Evolutionary conservation across 2,329 filamentous ascomycete genomes (phyloP).

Genomic region (Lojkania enalia): DNA sequence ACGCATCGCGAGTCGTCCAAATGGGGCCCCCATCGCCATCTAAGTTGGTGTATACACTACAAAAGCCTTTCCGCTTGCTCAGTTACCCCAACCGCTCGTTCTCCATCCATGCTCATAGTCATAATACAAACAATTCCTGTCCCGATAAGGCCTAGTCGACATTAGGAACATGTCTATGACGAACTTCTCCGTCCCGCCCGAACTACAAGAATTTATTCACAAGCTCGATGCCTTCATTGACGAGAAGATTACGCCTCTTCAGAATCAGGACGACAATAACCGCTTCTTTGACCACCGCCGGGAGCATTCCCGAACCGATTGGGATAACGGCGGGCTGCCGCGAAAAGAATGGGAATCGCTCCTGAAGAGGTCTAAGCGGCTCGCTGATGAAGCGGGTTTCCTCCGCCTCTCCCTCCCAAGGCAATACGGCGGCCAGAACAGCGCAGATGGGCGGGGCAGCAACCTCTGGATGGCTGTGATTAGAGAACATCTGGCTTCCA

Average conservation of each 20-base stretch:
- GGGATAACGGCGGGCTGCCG: constrained; percentile 61
- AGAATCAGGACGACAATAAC: constrained; percentile 61
- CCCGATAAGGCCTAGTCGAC: not conserved
- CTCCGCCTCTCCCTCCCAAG: constrained; percentile 61
- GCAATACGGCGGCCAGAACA: constrained; percentile 58
- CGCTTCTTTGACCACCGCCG: constrained; percentile 69
- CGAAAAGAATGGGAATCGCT: constrained; percentile 62
- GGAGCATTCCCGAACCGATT: constrained; percentile 64
- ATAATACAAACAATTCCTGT: not conserved
- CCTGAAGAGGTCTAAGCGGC: constrained; percentile 51
- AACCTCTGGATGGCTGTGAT: constrained; percentile 68
- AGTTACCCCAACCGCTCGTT: not conserved
- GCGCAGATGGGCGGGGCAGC: constrained; percentile 46
- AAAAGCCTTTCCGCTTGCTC: not conserved
- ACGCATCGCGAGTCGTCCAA: constrained; percentile 31
- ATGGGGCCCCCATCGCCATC: constrained; percentile 29
- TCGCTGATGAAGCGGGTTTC: constrained; percentile 64
- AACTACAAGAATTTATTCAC: constrained; percentile 53
- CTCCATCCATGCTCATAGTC: not conserved
- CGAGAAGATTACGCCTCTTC: constrained; percentile 57
- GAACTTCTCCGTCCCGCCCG: constrained; percentile 60
- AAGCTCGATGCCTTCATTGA: constrained; percentile 63
- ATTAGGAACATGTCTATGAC: constrained; percentile 41
- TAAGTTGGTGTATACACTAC: constrained; percentile 17
- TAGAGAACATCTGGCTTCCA: constrained; percentile 61